phyloP scores from a whole-genome alignment of 1,284 basidiomycete species.

The Spongispora temasekensis region DNA sequence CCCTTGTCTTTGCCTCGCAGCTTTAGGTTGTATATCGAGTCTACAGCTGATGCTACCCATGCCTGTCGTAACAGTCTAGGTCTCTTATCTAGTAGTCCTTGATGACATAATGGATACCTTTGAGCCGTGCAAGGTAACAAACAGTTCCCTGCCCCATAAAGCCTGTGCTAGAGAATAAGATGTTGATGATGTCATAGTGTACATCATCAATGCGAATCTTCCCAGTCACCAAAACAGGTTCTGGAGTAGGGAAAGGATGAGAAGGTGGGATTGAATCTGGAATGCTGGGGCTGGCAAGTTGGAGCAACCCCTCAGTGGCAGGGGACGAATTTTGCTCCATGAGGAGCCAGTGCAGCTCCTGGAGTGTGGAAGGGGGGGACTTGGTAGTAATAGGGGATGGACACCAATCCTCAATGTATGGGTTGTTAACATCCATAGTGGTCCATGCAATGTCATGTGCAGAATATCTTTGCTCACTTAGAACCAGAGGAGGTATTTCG shows the following conservation, averaged over 20 bases:
- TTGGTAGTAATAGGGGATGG: not conserved
- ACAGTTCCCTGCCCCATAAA: not conserved
- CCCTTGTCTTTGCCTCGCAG: too few relatives aligned
- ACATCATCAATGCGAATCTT: not conserved
- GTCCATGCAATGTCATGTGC: too few relatives aligned
- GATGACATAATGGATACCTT: not conserved
- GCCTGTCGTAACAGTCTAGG: too few relatives aligned
- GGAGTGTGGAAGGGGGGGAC: not conserved
- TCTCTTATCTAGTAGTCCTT: not conserved
- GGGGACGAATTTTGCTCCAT: too few relatives aligned
- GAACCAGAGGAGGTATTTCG: not conserved
- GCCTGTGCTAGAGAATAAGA: not conserved
- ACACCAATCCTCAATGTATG: not conserved
- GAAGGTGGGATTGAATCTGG: too few relatives aligned
- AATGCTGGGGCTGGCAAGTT: too few relatives aligned
- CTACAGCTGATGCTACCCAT: too few relatives aligned
- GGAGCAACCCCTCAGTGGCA: too few relatives aligned
- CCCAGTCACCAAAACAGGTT: not conserved
- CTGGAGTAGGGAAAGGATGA: too few relatives aligned
- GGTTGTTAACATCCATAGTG: not conserved
- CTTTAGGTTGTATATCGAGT: too few relatives aligned
- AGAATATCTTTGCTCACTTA: not conserved
- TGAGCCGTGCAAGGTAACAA: not conserved
- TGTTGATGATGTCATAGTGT: not conserved
- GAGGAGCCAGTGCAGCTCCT: not conserved